These are phyloP conservation scores for Metrosideros polymorpha DNA, from an alignment of 441 rosid genomes.

Conservation along the genomic window DNA sequence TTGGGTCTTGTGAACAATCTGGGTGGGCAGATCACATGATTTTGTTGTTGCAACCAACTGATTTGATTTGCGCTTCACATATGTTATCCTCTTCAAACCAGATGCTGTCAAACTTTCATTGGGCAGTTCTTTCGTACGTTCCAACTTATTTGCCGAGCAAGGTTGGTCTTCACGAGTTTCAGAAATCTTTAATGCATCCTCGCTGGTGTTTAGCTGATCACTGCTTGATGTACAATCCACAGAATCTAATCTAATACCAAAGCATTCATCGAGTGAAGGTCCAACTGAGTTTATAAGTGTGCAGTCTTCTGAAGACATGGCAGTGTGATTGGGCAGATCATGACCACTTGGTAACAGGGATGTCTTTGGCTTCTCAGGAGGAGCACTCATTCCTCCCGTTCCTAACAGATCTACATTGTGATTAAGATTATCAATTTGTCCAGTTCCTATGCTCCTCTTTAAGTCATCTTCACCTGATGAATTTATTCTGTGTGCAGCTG, in stretches of 20 bases:
- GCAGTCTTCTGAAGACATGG: constrained; percentile 25
- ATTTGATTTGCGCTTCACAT: constrained; percentile 75
- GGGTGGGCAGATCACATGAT: constrained; percentile 14
- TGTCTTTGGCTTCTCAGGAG: constrained; percentile 38
- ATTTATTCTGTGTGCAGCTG: constrained; percentile 29
- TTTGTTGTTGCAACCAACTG: constrained; percentile 75
- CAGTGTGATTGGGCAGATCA: constrained; percentile 18
- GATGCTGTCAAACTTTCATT: constrained; percentile 26
- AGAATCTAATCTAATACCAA: constrained; percentile 28
- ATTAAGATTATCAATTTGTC: constrained; percentile 13
- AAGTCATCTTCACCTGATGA: constrained; percentile 26
- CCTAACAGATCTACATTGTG: constrained; percentile 13
- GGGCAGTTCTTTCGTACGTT: constrained; percentile 27
- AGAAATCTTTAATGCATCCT: constrained; percentile 25
- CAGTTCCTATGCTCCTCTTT: constrained; percentile 25
- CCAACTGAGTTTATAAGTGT: constrained; percentile 30
- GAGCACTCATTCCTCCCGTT: constrained; percentile 17
- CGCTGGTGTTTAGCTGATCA: constrained; percentile 24
- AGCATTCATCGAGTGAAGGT: constrained; percentile 19
- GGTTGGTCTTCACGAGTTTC: constrained; percentile 24
- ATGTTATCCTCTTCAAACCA: constrained; percentile 38
- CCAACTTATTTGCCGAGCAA: constrained; percentile 23
- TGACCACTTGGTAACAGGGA: constrained; percentile 24
- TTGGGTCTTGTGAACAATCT: constrained; percentile 24
- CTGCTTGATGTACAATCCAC: constrained; percentile 24